phyloP scores from a whole-genome alignment of 768 basidiomycete species.

The Porphyrellus cyaneotinctus region DNA sequence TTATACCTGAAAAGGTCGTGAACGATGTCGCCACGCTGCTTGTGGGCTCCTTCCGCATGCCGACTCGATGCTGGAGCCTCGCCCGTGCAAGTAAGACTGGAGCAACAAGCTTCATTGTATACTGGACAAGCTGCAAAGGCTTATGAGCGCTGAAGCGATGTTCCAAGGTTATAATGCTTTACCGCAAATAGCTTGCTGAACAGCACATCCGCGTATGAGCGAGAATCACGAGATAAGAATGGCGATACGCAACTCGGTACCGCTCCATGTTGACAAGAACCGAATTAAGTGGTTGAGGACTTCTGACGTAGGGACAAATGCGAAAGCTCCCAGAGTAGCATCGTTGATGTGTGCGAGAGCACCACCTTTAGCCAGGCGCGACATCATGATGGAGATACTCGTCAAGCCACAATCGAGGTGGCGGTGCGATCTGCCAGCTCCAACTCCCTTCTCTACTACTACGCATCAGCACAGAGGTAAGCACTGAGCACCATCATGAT shows the following conservation, averaged over 20 bases:
- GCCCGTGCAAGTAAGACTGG: slow-evolving; percentile 67
- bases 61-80: slow-evolving; percentile 61
- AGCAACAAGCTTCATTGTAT: slow-evolving; percentile 63
- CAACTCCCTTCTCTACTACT: no score
- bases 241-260: slow-evolving; percentile 67
- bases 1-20: slow-evolving; percentile 48
- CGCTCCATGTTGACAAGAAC: slow-evolving; percentile 80
- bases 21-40: slow-evolving; percentile 54
- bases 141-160: neutral
- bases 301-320: slow-evolving; percentile 53
- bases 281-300: slow-evolving; percentile 69
- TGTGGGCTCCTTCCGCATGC: slow-evolving; percentile 48
- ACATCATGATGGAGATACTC: slow-evolving; percentile 44
- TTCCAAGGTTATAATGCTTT: neutral
- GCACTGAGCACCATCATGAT: no score
- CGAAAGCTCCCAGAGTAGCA: slow-evolving; percentile 59
- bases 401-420: no score
- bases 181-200: slow-evolving; percentile 76
- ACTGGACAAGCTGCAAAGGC: slow-evolving; percentile 60
- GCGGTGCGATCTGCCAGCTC: no score
- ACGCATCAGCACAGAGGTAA: no score
- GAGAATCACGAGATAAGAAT: slow-evolving; percentile 4
- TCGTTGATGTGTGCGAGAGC: slow-evolving; percentile 57
- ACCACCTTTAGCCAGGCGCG: slow-evolving; percentile 43
- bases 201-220: slow-evolving; percentile 8